Base-by-base conservation (phyloP, 768 basidiomycete genomes). In the Sutorius australiensis region DNA sequence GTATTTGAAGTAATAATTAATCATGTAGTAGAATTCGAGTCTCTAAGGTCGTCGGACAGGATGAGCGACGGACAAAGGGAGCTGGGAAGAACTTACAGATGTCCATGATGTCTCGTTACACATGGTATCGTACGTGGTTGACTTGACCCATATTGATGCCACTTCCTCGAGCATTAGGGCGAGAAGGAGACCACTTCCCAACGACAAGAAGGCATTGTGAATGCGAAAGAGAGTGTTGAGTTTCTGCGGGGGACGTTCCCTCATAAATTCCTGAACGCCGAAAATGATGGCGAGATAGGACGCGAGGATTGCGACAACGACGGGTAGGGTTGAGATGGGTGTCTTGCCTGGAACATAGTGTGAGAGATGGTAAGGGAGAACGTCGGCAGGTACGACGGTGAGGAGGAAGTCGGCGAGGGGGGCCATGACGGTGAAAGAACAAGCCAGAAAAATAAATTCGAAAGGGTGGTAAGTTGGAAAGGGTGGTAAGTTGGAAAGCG, bases 1-100 rank as follows among this genome's bases (percentile, higher is more conserved):
- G 72, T 98, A 98, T 71, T 98, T 98, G 83, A 97, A 92, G 74
- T 87, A 94, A 76, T 98, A 99, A 77, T 99, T 99, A 78, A 98
- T 79, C 79, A 98, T 93, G 77, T 99, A 98, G 77, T 91, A 98
- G 66, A 94, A 87, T 75, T 98, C 89, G 70, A 98, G 78, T 68
- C 81, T 82, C 94, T 97, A 64, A 13, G 40, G 19, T 38, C 9
- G 41, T 48, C 28, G 30, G 5, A 16, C 50, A 55, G 31, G 46
- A 45, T 44, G 33, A 59, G 51, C 7, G 6, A 27, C n/a, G 17
- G 45, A 51, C 9, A n/a, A 27, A 5, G 44, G 6, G 37, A 43
- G 54, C 41, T 28, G 19, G 24, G 49, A 40, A 47, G 41, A 46
- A 81, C 89, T 65, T 63, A 95, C 95, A 59, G 85, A 77, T 38